These are phyloP conservation scores for Trichosporon ovoides DNA, from an alignment of 1,284 basidiomycete species.

Conservation along the genomic window DNA sequence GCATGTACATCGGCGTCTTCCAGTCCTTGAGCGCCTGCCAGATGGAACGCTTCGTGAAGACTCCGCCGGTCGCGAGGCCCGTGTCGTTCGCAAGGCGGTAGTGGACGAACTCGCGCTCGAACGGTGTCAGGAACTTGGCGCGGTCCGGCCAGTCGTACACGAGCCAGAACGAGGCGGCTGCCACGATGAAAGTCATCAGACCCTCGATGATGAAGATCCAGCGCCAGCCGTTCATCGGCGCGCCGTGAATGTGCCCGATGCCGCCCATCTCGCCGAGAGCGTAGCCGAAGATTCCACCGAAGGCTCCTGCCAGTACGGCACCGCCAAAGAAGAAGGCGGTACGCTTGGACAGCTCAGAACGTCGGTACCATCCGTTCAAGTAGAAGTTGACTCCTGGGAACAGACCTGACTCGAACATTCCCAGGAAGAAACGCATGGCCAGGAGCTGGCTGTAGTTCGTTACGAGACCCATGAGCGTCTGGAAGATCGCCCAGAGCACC, in stretches of 20 bases:
- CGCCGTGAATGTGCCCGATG: slow-evolving; percentile 38
- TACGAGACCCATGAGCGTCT: slow-evolving; percentile 49
- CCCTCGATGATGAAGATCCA: slow-evolving; percentile 53
- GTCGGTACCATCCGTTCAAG: slow-evolving; percentile 50
- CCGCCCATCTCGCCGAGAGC: slow-evolving; percentile 29
- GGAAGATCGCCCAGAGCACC: slow-evolving; percentile 43
- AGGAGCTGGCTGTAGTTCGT: slow-evolving; percentile 46
- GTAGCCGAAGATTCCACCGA: slow-evolving; percentile 48
- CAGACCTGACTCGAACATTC: slow-evolving; percentile 44
- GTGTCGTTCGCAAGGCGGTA: slow-evolving; percentile 46
- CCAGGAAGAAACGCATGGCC: slow-evolving; percentile 47
- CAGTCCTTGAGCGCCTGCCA: slow-evolving; percentile 40
- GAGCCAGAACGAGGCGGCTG: slow-evolving; percentile 42
- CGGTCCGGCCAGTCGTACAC: slow-evolving; percentile 51
- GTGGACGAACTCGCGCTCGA: slow-evolving; percentile 46
- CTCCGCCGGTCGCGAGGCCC: slow-evolving; percentile 42
- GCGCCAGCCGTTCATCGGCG: slow-evolving; percentile 43
- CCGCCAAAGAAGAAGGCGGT: slow-evolving; percentile 51
- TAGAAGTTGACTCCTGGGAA: slow-evolving; percentile 50
- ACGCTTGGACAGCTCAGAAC: slow-evolving; percentile 45
- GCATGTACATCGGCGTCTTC: slow-evolving; percentile 43
- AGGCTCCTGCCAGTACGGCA: slow-evolving; percentile 50
- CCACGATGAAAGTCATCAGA: slow-evolving; percentile 46
- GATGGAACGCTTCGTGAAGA: slow-evolving; percentile 27
- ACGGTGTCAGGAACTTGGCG: slow-evolving; percentile 46